These are phyloP conservation scores for Boletales sp. DNA, from an alignment of 768 basidiomycete species.

Conservation along the genomic window DNA sequence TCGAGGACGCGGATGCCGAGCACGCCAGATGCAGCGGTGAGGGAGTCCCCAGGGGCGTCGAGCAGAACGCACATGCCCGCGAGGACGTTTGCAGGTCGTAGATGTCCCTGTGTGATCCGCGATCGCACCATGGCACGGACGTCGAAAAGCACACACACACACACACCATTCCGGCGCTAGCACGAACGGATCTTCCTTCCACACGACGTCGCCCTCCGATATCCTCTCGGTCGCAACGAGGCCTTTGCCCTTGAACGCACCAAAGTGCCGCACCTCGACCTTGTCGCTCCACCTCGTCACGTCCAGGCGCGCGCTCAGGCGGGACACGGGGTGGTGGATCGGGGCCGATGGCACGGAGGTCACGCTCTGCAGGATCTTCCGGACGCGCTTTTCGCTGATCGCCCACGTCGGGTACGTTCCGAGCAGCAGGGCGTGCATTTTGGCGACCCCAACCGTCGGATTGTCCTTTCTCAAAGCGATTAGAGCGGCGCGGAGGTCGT, in stretches of 20 bases:
- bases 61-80: constrained; percentile 69
- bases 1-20: constrained; percentile 39
- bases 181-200: constrained; percentile 83
- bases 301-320: constrained; percentile 61
- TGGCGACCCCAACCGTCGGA: constrained; percentile 65
- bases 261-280: constrained; percentile 65
- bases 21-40: constrained; percentile 52
- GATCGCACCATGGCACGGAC: background rate
- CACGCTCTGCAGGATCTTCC: constrained; percentile 62
- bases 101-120: constrained; percentile 56
- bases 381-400: constrained; percentile 80
- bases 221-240: constrained; percentile 70
- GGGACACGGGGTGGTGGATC: constrained; percentile 46
- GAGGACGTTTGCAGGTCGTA: constrained; percentile 62
- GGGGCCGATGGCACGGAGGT: constrained; percentile 1
- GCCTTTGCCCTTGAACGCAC: constrained; percentile 75
- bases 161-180: constrained; percentile 78
- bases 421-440: constrained; percentile 64
- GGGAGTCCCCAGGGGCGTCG: constrained; percentile 51
- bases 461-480: constrained; percentile 51
- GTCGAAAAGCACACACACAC: background rate
- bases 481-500: constrained; percentile 56
- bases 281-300: constrained; percentile 59
- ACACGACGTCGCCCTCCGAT: constrained; percentile 67
- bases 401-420: constrained; percentile 61